Evolutionary conservation across 441 rosid genomes (phyloP).

Genomic region (Croton setiger): DNA sequence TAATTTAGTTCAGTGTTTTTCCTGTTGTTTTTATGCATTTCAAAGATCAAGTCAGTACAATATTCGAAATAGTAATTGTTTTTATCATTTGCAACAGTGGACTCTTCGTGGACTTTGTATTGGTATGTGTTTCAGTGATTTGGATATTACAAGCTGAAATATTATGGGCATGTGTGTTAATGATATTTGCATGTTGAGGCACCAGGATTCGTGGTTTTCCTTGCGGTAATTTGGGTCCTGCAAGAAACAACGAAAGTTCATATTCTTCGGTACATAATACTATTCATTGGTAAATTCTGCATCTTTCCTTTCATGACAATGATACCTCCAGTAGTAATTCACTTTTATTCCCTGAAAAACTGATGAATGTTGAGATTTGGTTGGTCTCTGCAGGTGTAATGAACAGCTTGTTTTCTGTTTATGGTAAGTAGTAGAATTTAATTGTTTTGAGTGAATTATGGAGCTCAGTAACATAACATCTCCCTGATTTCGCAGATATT

Average conservation of each 20-base stretch:
- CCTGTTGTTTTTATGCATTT: slow-evolving; percentile 4
- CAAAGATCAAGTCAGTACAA: background rate
- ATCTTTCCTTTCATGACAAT: background rate
- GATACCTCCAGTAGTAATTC: background rate
- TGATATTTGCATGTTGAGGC: slow-evolving; percentile 10
- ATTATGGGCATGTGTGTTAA: background rate
- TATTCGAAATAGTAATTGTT: background rate
- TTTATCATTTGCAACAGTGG: slow-evolving; percentile 54
- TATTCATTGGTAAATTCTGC: slow-evolving; percentile 67
- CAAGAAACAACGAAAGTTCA: slow-evolving; percentile 68
- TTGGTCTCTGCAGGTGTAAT: slow-evolving; percentile 64
- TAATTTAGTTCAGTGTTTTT: background rate
- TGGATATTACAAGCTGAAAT: slow-evolving; percentile 4
- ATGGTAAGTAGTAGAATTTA: slow-evolving; percentile 42
- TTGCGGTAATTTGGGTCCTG: slow-evolving; percentile 74
- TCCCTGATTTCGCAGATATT: slow-evolving; percentile 45
- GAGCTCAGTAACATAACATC: slow-evolving; percentile 5
- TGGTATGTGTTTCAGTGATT: slow-evolving; percentile 42
- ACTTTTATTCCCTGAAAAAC: background rate
- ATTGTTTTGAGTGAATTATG: background rate
- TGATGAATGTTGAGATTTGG: background rate
- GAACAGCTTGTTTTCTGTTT: slow-evolving; percentile 94
- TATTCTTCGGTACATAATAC: slow-evolving; percentile 79
- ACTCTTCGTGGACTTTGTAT: slow-evolving; percentile 90
- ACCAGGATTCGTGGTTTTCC: slow-evolving; percentile 77